Evolutionary conservation across 2,329 filamentous ascomycete genomes (phyloP).

Genomic region (Gnomoniopsis sp.): DNA sequence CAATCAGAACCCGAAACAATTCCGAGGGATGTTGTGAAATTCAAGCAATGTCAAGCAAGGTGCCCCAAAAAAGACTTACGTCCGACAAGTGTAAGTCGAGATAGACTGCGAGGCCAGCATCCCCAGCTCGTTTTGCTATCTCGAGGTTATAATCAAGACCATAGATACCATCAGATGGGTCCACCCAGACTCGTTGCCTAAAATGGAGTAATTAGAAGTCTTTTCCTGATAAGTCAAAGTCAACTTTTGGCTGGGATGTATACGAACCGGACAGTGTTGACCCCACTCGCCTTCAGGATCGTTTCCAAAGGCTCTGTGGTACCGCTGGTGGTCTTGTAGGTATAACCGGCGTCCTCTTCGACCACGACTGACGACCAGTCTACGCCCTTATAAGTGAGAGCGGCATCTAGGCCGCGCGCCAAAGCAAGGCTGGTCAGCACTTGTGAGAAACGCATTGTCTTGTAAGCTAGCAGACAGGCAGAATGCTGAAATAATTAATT

Average conservation of each 20-base stretch:
- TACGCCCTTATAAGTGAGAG: conserved; percentile 11
- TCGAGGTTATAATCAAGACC: conserved; percentile 67
- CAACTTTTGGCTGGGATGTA: conserved; percentile 27
- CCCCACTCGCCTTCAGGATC: conserved; percentile 58
- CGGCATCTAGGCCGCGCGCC: background rate
- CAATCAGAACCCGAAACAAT: no score
- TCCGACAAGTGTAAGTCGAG: conserved; percentile 66
- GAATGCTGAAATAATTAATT: no score
- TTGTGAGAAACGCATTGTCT: background rate
- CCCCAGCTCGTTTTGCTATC: conserved; percentile 61
- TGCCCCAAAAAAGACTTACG: conserved; percentile 26
- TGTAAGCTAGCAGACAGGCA: background rate
- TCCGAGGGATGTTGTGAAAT: no score
- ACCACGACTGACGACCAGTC: conserved; percentile 55
- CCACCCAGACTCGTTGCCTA: conserved; percentile 72
- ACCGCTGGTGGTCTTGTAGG: conserved; percentile 57
- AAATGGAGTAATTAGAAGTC: conserved; percentile 33
- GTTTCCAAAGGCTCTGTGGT: conserved; percentile 54
- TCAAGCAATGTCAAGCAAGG: background rate
- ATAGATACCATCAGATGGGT: conserved; percentile 61
- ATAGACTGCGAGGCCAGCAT: conserved; percentile 57
- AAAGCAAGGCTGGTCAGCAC: background rate
- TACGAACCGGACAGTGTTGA: conserved; percentile 72
- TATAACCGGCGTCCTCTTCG: conserved; percentile 58
- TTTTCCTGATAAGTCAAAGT: background rate